A percentile compares a stretch with the other conserved stretches of the same genome.
phyloP scores from a whole-genome alignment of 306 rosid species.

The Cucumis sativus region Cucumber_9930_V3 NC_026658.2:24615001-24615500 shows the following conservation, averaged over 20 bases:
- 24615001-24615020: background rate
- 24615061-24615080: slow-evolving; percentile 41
- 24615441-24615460: background rate
- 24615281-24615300: background rate
- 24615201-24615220: slow-evolving; percentile 80
- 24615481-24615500: background rate
- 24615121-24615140: background rate
- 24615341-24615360: background rate
- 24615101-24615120: background rate
- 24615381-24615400: slow-evolving; percentile 65
- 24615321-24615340: background rate
- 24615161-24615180: slow-evolving; percentile 25
- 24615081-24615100: slow-evolving; percentile 27
- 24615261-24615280: background rate
- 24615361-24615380: slow-evolving; percentile 75
- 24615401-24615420: slow-evolving; percentile 67
- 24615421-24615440: slow-evolving; percentile 89
- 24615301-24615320: background rate
- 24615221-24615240: slow-evolving; percentile 59
- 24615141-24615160: background rate
- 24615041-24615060: slow-evolving; percentile 36
- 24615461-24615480: background rate
- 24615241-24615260: slow-evolving; percentile 70
- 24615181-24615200: slow-evolving; percentile 60
- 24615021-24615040: background rate